A percentile compares a stretch with the other conserved stretches of the same genome.
These are phyloP conservation scores for Melampsora americana DNA, from an alignment of 1,284 basidiomycete species.

Conservation along the genomic window DNA sequence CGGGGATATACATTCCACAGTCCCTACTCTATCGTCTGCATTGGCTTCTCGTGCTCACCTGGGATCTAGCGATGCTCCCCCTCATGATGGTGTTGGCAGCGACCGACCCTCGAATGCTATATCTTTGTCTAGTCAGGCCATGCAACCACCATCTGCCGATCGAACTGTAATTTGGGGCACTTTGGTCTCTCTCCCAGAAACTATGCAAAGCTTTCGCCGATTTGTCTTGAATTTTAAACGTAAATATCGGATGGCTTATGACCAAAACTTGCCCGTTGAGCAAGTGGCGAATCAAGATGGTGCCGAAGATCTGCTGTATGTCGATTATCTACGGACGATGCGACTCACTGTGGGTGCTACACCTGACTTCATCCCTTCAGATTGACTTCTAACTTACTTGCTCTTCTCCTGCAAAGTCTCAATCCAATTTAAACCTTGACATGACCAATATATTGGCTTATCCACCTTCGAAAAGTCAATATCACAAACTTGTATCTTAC, in stretches of 20 bases:
- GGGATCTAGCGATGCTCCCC: conserved; percentile 25
- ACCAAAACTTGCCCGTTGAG: conserved; percentile 56
- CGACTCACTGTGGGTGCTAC: conserved; percentile 63
- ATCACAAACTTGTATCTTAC: conserved; percentile 68
- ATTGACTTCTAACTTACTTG: too few species aligned
- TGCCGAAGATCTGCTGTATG: conserved; percentile 63
- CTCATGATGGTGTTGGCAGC: conserved; percentile 19
- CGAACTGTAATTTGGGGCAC: conserved; percentile 92
- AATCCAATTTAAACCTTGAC: conserved; percentile 89
- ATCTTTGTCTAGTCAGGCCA: conserved; percentile 42
- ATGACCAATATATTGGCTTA: conserved; percentile 82
- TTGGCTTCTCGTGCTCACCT: conserved; percentile 22
- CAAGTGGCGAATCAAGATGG: conserved; percentile 44
- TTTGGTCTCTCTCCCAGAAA: conserved; percentile 81
- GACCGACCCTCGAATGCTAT: conserved; percentile 44
- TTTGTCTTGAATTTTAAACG: conserved; percentile 89
- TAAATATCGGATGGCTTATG: conserved; percentile 78
- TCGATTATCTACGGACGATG: conserved; percentile 78
- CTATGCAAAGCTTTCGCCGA: conserved; percentile 82
- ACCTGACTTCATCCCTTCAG: background rate
- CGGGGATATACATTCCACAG: conserved; percentile 52
- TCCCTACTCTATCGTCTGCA: conserved; percentile 47
- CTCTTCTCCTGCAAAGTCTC: conserved; percentile 57
- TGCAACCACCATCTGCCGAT: conserved; percentile 62
- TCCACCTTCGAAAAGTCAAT: conserved; percentile 70